These are phyloP conservation scores for Cryptococcus deneoformans DNA, from an alignment of 1,284 basidiomycete genomes.

Conservation along the genomic window DNA sequence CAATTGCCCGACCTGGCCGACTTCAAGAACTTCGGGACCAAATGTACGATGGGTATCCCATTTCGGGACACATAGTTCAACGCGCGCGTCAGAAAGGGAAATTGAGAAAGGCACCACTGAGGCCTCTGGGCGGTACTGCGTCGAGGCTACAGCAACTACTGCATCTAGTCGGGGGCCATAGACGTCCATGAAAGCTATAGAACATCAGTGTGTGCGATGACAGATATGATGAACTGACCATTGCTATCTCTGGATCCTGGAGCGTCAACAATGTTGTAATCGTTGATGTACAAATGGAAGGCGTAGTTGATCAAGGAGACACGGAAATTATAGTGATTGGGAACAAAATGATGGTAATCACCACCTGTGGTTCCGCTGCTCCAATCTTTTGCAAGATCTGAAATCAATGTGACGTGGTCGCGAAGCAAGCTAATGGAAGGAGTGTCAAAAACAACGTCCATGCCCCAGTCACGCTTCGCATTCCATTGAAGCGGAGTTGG, in stretches of 20 bases:
- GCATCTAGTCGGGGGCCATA: slow-evolving; percentile 60
- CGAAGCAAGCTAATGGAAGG: slow-evolving; percentile 74
- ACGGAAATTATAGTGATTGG: slow-evolving; percentile 70
- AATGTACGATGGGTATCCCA: slow-evolving; percentile 87
- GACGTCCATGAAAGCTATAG: slow-evolving; percentile 66
- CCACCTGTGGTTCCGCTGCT: slow-evolving; percentile 65
- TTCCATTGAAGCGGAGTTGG: slow-evolving; percentile 54
- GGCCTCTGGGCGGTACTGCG: slow-evolving; percentile 68
- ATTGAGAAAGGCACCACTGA: slow-evolving; percentile 66
- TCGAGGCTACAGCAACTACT: slow-evolving; percentile 62
- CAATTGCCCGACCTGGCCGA: slow-evolving; percentile 62
- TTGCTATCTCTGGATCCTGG: slow-evolving; percentile 75
- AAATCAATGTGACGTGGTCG: slow-evolving; percentile 89
- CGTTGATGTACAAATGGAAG: slow-evolving; percentile 81
- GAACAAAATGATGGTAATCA: slow-evolving; percentile 76
- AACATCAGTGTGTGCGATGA: background rate
- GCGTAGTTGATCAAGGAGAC: slow-evolving; percentile 70
- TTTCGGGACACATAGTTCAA: slow-evolving; percentile 67
- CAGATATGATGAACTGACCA: slow-evolving; percentile 53
- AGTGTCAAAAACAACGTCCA: slow-evolving; percentile 65
- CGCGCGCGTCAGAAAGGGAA: slow-evolving; percentile 58
- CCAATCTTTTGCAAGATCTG: slow-evolving; percentile 88
- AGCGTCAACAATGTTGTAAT: slow-evolving; percentile 92
- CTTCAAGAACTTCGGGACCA: slow-evolving; percentile 49
- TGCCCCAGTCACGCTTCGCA: slow-evolving; percentile 68